phyloP scores from a whole-genome alignment of 2,329 filamentous ascomycete species.

The Leptographium flavum region DNA sequence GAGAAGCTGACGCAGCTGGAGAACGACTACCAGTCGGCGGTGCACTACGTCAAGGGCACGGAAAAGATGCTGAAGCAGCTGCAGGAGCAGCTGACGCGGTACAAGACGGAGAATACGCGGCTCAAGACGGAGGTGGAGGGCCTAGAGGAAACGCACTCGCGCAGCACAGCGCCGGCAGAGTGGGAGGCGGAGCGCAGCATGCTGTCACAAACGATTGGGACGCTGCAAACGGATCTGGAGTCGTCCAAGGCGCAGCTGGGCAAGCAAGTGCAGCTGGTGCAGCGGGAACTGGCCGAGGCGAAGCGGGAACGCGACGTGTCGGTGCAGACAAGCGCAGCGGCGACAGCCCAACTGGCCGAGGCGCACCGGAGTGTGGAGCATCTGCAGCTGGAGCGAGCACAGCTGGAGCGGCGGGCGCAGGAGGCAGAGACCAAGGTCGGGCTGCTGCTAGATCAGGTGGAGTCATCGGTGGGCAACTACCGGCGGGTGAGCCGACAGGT shows the following conservation, averaged over 20 bases:
- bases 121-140: conserved; percentile 70
- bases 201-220: conserved; percentile 54
- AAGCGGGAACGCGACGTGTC: conserved; percentile 56
- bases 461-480: conserved; percentile 87
- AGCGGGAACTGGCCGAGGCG: conserved; percentile 51
- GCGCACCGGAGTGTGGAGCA: conserved; percentile 60
- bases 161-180: conserved; percentile 27
- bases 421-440: conserved; percentile 92
- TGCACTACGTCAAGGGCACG: conserved; percentile 95
- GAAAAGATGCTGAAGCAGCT: conserved; percentile 99
- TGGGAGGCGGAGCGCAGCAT: conserved; percentile 63
- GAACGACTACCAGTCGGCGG: conserved; percentile 93
- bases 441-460: conserved; percentile 85
- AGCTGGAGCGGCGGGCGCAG: conserved; percentile 68
- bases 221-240: conserved; percentile 55
- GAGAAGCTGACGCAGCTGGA: conserved; percentile 90
- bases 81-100: conserved; percentile 89
- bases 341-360: conserved; percentile 40
- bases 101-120: conserved; percentile 73
- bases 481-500: conserved; percentile 57
- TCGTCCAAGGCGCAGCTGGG: conserved; percentile 55
- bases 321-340: conserved; percentile 38
- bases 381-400: conserved; percentile 66
- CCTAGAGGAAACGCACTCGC: conserved; percentile 38
- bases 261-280: conserved; percentile 51